Evolutionary conservation across 2,329 filamentous ascomycete species (phyloP), one percentile per base, ranked within the genome.

Genomic region (Fusarium albidum): DNA sequence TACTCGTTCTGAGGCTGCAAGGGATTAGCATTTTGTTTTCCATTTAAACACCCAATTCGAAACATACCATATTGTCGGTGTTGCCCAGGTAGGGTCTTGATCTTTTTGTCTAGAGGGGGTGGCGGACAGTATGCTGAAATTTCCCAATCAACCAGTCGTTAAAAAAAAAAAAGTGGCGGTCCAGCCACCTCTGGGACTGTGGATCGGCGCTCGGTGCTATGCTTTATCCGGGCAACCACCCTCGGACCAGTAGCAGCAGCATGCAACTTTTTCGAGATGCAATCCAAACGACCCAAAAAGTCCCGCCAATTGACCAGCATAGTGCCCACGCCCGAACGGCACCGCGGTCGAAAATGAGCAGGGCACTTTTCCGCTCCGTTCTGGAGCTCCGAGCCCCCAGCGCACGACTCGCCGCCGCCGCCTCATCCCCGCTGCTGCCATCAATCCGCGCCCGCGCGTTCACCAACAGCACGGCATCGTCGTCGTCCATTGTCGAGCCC

Each of bases 1-100:
- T 90, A 76, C 71, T 76, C 89, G 76, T 92, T 92, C 81, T 94
- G 89, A 82, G 89, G 89, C 88, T 89, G 78, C 68, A 52, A 44
- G 48, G 51, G 28, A 45, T 70, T 59, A 70, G 64, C 46, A 29
- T 38, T 21, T 35, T 21, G 15, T n/a, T 48, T 43, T 7, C 13
- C 9, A 3, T 6, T 25, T 2, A 32, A 10, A 9, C 14, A 29
- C 9, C 8, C 9, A 4, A 15, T 38, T 34, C 28, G 9, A 32
- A 29, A 12, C 71, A 40, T 67, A 73, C 69, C 72, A 74, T 74
- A 32, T 60, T 72, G 65, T 64, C 61, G 61, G 64, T 65, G 39
- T 65, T 64, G 56, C 54, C 57, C 66, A 56, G 43, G 49, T 21
- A 49, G 59, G 52, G 63, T 59, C 60, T 65, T 57, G 42, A 18